phyloP scores from a whole-genome alignment of 768 basidiomycete genomes.

The Lyophyllum atratum region DNA sequence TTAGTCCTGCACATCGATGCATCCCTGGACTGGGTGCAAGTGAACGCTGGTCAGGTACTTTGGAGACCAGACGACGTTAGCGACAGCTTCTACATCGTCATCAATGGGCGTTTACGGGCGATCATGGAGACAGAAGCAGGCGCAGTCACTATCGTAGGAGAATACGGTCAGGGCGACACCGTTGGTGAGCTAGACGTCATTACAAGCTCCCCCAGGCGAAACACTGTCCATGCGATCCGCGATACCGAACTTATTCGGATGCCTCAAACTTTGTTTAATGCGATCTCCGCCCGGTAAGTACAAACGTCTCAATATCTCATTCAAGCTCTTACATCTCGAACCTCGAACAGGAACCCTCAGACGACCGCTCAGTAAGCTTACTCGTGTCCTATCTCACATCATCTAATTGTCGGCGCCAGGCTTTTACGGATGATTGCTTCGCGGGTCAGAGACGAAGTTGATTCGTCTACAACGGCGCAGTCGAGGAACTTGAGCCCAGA shows the following conservation, averaged over 20 bases:
- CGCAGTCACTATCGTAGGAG: constrained; percentile 79
- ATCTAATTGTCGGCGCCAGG: constrained; percentile 33
- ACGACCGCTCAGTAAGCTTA: constrained; percentile 78
- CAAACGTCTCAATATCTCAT: neutral
- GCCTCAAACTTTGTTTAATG: constrained; percentile 97
- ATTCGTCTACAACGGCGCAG: constrained; percentile 55
- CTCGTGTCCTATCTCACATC: neutral
- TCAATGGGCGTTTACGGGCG: constrained; percentile 93
- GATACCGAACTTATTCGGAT: constrained; percentile 97
- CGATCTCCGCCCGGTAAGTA: constrained; percentile 80
- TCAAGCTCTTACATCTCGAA: neutral
- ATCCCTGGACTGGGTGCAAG: constrained; percentile 98
- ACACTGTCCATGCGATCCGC: constrained; percentile 95
- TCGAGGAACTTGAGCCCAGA: constrained; percentile 56
- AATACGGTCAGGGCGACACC: constrained; percentile 96
- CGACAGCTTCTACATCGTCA: constrained; percentile 97
- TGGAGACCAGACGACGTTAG: constrained; percentile 91
- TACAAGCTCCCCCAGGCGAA: constrained; percentile 82
- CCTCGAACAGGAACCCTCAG: constrained; percentile 65
- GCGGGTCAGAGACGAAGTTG: constrained; percentile 83
- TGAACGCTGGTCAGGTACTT: constrained; percentile 90
- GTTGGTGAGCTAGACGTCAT: constrained; percentile 98
- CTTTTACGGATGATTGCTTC: constrained; percentile 89
- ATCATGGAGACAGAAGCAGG: constrained; percentile 80
- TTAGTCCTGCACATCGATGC: constrained; percentile 95